These are phyloP conservation scores for Coniochaeta sp. DNA, from an alignment of 2,329 filamentous ascomycete species.

Conservation along the genomic window DNA sequence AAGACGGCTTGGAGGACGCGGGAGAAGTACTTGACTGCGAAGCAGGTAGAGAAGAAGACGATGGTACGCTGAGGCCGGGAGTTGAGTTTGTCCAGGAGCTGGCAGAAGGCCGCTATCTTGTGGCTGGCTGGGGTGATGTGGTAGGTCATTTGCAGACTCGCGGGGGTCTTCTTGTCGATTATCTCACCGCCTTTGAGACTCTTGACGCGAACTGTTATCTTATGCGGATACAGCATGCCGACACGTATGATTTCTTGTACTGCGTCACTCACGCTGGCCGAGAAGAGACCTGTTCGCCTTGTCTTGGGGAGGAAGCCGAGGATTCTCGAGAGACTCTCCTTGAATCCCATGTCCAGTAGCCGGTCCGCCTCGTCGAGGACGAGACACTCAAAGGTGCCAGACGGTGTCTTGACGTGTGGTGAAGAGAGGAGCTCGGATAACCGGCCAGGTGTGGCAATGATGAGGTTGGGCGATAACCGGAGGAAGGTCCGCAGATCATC, in stretches of 20 bases:
- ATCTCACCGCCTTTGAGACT: conserved; percentile 56
- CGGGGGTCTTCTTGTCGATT: conserved; percentile 77
- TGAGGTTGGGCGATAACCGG: conserved; percentile 74
- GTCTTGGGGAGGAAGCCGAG: conserved; percentile 83
- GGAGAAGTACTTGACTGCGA: conserved; percentile 90
- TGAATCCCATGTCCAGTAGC: conserved; percentile 88
- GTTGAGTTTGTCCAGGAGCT: conserved; percentile 62
- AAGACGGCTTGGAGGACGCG: conserved; percentile 69
- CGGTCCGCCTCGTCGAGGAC: conserved; percentile 94
- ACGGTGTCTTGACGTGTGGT: conserved; percentile 77
- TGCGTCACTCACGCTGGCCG: conserved; percentile 91
- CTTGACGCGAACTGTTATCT: conserved; percentile 90
- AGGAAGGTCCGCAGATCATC: conserved; percentile 85
- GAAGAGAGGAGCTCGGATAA: conserved; percentile 82
- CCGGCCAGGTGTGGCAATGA: conserved; percentile 86
- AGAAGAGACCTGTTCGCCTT: conserved; percentile 86
- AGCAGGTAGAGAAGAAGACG: conserved; percentile 88
- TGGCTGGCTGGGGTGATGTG: conserved; percentile 66
- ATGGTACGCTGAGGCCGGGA: conserved; percentile 77
- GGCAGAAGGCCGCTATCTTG: conserved; percentile 68
- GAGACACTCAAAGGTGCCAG: conserved; percentile 84
- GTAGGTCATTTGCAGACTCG: conserved; percentile 89
- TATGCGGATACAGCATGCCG: conserved; percentile 87
- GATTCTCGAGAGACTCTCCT: conserved; percentile 81
- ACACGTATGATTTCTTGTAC: conserved; percentile 89